A percentile compares a stretch with the other conserved stretches of the same genome.
These are phyloP conservation scores for Cynanchum wilfordii DNA, from an alignment of 257 asterid genomes.

Conservation along the genomic window DNA sequence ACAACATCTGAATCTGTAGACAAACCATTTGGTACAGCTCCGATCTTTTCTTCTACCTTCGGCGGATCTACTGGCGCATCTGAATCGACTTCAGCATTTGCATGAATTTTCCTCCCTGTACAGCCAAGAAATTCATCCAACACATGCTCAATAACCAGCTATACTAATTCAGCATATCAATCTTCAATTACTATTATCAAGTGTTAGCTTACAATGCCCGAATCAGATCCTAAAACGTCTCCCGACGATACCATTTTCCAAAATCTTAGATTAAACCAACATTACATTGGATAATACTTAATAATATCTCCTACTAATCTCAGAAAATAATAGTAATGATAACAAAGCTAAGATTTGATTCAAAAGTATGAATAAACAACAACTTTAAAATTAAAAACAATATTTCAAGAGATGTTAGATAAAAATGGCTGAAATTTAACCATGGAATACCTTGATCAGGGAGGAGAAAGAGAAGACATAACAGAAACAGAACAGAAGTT, in stretches of 20 bases:
- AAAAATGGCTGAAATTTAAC: background rate
- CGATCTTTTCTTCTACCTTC: slow-evolving; percentile 77
- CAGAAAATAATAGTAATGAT: too few species aligned
- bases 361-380: background rate
- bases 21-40: slow-evolving; percentile 73
- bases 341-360: background rate
- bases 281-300: background rate
- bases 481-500: slow-evolving; percentile 52
- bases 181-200: background rate
- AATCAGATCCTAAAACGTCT: background rate
- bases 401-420: background rate
- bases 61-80: slow-evolving; percentile 78
- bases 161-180: background rate
- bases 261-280: background rate
- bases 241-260: background rate
- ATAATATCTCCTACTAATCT: background rate
- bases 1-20: slow-evolving; percentile 88
- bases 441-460: slow-evolving; percentile 71
- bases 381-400: background rate
- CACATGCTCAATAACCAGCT: background rate
- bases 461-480: slow-evolving; percentile 64
- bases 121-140: background rate
- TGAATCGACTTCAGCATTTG: slow-evolving; percentile 64
- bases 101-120: slow-evolving; percentile 63
- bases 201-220: background rate